Evolutionary conservation across 352 stramenopile species (phyloP).

Genomic region (Globisporangium solare): DNA sequence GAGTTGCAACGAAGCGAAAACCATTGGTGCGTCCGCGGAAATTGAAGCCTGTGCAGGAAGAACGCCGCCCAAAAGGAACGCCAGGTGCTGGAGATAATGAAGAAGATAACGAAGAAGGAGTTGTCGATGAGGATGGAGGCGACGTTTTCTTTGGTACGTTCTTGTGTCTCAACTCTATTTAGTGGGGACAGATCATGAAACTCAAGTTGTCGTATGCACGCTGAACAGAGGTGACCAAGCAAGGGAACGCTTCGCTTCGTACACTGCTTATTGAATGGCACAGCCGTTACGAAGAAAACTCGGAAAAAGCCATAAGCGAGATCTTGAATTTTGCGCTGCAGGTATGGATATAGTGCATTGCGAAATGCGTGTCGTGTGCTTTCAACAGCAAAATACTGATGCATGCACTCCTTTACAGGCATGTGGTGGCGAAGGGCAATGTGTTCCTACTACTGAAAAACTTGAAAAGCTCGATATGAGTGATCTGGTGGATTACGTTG

Average conservation of each 20-base stretch:
- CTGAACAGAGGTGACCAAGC: slow-evolving; percentile 49
- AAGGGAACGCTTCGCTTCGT: slow-evolving; percentile 43
- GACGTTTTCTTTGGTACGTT: slow-evolving; percentile 6
- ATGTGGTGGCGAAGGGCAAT: slow-evolving; percentile 51
- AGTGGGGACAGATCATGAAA: neutral
- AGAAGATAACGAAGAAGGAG: slow-evolving; percentile 15
- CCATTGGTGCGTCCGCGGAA: slow-evolving; percentile 21
- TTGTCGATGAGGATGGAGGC: slow-evolving; percentile 7
- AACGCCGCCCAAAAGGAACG: slow-evolving; percentile 8
- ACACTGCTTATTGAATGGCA: slow-evolving; percentile 62
- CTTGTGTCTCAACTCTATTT: neutral
- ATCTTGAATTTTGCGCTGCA: slow-evolving; percentile 80
- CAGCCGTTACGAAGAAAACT: slow-evolving; percentile 60
- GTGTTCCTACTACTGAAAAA: slow-evolving; percentile 39
- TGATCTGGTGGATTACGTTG: slow-evolving; percentile 56
- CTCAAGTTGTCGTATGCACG: neutral
- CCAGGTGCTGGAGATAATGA: slow-evolving; percentile 17
- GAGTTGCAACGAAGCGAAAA: slow-evolving; percentile 12
- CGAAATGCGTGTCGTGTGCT: neutral
- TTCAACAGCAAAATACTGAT: neutral
- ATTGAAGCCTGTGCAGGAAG: slow-evolving; percentile 24
- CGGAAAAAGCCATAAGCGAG: slow-evolving; percentile 49
- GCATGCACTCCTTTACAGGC: slow-evolving; percentile 17
- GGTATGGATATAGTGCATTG: slow-evolving; percentile 10
- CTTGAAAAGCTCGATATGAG: slow-evolving; percentile 73